Conservation (phyloP, 768 basidiomycete genomes). For the Nidularia pulvinata region DNA sequence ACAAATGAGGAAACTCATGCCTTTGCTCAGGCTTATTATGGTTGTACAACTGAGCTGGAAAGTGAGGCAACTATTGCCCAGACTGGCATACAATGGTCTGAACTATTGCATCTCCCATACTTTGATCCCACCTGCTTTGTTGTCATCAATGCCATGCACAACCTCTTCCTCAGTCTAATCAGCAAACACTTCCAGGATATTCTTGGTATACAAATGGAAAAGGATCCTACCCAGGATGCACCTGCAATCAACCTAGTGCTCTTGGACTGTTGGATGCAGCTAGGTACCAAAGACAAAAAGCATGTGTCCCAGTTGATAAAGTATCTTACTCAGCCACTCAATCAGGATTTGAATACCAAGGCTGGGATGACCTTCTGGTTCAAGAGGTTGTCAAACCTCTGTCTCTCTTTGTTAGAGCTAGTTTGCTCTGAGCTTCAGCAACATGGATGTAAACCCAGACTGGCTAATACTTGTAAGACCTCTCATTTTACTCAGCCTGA, state of each 20-base stretch:
- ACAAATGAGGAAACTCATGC: conserved; percentile 11
- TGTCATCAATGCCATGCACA: conserved; percentile 28
- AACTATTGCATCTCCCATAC: conserved; percentile 21
- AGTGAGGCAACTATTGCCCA: conserved; percentile 4
- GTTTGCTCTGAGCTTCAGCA: too few relatives aligned
- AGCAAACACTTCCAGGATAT: conserved; percentile 7
- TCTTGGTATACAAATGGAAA: not conserved
- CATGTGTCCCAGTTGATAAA: too few relatives aligned
- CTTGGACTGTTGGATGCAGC: not conserved
- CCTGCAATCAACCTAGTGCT: not conserved
- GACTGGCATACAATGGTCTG: conserved; percentile 19
- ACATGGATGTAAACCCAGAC: too few relatives aligned
- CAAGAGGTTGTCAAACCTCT: too few relatives aligned
- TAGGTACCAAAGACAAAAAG: not conserved
- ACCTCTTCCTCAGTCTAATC: conserved; percentile 16
- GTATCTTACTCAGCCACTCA: too few relatives aligned
- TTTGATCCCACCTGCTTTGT: conserved; percentile 20
- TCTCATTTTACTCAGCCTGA: too few relatives aligned
- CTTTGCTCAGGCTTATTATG: not conserved
- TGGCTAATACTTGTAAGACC: too few relatives aligned
- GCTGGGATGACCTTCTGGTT: too few relatives aligned
- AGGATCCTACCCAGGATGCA: not conserved
- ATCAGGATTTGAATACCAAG: too few relatives aligned
- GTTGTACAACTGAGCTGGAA: not conserved
- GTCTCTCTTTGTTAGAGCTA: too few relatives aligned